These are phyloP conservation scores for Orbilia quercus DNA, from an alignment of 2,329 filamentous ascomycete genomes.

Conservation along the genomic window DNA sequence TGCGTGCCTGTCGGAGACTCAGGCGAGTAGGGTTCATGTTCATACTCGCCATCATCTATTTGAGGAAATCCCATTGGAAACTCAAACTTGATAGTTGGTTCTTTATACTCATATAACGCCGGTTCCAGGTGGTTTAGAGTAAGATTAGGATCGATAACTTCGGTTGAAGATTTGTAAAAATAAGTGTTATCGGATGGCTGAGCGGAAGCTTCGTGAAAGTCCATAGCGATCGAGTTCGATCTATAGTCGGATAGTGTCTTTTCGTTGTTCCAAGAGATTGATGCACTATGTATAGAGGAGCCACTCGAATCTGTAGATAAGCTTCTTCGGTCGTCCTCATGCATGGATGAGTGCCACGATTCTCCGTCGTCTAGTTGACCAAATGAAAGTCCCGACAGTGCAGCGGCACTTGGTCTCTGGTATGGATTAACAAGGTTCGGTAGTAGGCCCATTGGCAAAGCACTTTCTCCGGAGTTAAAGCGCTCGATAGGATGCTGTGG, in stretches of 20 bases:
- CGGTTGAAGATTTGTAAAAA: conserved; percentile 26
- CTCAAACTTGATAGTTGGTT: conserved; percentile 44
- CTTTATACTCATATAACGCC: conserved; percentile 31
- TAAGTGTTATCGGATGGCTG: conserved; percentile 19
- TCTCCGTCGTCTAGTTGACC: conserved; percentile 30
- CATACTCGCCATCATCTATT: conserved; percentile 33
- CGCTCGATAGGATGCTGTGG: conserved; percentile 49
- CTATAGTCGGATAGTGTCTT: conserved; percentile 19
- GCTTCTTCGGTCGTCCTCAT: conserved; percentile 45
- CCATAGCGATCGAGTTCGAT: conserved; percentile 36
- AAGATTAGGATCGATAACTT: conserved; percentile 52
- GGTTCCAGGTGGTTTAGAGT: conserved; percentile 41
- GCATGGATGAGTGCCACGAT: conserved; percentile 45
- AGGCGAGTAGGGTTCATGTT: conserved; percentile 34
- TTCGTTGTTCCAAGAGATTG: conserved; percentile 21
- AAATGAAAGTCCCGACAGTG: conserved; percentile 30
- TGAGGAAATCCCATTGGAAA: conserved; percentile 3
- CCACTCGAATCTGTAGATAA: conserved; percentile 37
- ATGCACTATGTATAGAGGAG: conserved; percentile 13
- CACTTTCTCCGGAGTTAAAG: conserved; percentile 38
- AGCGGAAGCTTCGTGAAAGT: conserved; percentile 26
- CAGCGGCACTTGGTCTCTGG: conserved; percentile 4
- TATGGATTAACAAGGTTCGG: conserved; percentile 41
- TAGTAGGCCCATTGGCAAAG: conserved; percentile 43
- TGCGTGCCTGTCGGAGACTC: conserved; percentile 21